phyloP scores from a whole-genome alignment of 2,329 filamentous ascomycete species.

The Falciphora oryzae region DNA sequence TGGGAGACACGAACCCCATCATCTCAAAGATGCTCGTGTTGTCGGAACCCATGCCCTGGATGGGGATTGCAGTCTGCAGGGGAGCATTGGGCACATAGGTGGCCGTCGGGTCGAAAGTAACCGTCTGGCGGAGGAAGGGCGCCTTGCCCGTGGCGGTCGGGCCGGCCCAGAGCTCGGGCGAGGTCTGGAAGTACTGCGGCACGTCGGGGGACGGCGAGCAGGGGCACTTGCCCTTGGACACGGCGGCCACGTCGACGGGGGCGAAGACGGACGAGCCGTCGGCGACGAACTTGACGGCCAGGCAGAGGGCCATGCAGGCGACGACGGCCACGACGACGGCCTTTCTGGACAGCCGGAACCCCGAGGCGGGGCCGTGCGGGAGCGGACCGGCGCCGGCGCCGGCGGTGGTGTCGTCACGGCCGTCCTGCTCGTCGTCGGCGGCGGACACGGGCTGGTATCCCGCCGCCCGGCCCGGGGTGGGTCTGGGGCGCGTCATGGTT shows the following conservation, averaged over 20 bases:
- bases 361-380: background rate
- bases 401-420: background rate
- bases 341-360: constrained; percentile 10
- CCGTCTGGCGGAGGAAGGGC: constrained; percentile 67
- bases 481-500: background rate
- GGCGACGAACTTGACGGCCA: constrained; percentile 19
- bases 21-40: constrained; percentile 64
- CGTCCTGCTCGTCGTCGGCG: constrained; percentile 8
- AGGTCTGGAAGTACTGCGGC: constrained; percentile 59
- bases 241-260: background rate
- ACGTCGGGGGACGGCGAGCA: constrained; percentile 32
- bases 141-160: constrained; percentile 65
- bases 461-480: constrained; percentile 12
- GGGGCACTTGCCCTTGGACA: constrained; percentile 18
- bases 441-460: constrained; percentile 17
- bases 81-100: constrained; percentile 64
- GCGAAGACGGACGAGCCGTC: constrained; percentile 15
- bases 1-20: constrained; percentile 43
- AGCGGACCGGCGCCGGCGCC: background rate
- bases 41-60: constrained; percentile 49
- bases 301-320: constrained; percentile 18
- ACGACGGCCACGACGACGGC: constrained; percentile 17
- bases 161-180: constrained; percentile 54
- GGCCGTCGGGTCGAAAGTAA: constrained; percentile 58
- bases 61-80: constrained; percentile 64